Evolutionary conservation across 2,329 filamentous ascomycete species (phyloP).

Genomic region (Cercospora zeae-maydis): DNA sequence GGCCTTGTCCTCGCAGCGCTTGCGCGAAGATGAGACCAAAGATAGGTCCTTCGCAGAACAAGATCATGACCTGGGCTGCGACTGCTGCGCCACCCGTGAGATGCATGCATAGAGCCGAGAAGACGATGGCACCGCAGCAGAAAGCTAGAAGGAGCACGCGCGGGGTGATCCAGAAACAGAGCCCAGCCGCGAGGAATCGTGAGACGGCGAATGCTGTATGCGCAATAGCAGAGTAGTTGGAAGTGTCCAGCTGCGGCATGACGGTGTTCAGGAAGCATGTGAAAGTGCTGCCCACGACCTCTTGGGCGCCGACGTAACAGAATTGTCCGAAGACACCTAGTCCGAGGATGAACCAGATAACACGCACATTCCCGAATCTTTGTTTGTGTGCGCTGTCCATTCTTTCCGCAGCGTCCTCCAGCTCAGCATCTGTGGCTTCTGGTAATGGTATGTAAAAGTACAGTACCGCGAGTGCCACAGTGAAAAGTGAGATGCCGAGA

Average conservation of each 20-base stretch:
- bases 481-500: slow-evolving; percentile 60
- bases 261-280: slow-evolving; percentile 43
- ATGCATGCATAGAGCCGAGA: slow-evolving; percentile 52
- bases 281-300: slow-evolving; percentile 52
- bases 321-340: slow-evolving; percentile 55
- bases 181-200: slow-evolving; percentile 54
- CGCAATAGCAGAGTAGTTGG: slow-evolving; percentile 51
- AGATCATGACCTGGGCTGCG: slow-evolving; percentile 50
- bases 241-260: slow-evolving; percentile 36
- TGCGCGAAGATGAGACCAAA: slow-evolving; percentile 60
- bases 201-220: slow-evolving; percentile 58
- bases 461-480: slow-evolving; percentile 54
- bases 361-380: slow-evolving; percentile 44
- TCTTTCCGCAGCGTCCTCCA: slow-evolving; percentile 54
- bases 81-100: slow-evolving; percentile 45
- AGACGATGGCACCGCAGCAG: slow-evolving; percentile 52
- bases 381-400: slow-evolving; percentile 49
- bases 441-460: slow-evolving; percentile 62
- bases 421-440: slow-evolving; percentile 58
- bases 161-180: slow-evolving; percentile 55
- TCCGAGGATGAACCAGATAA: slow-evolving; percentile 56
- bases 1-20: slow-evolving; percentile 55
- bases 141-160: slow-evolving; percentile 55
- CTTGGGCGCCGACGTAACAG: slow-evolving; percentile 60
- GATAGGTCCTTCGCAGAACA: slow-evolving; percentile 59